These are phyloP conservation scores for Pezizomycotina sp. DNA, from an alignment of 2,329 filamentous ascomycete species.

Conservation along the genomic window DNA sequence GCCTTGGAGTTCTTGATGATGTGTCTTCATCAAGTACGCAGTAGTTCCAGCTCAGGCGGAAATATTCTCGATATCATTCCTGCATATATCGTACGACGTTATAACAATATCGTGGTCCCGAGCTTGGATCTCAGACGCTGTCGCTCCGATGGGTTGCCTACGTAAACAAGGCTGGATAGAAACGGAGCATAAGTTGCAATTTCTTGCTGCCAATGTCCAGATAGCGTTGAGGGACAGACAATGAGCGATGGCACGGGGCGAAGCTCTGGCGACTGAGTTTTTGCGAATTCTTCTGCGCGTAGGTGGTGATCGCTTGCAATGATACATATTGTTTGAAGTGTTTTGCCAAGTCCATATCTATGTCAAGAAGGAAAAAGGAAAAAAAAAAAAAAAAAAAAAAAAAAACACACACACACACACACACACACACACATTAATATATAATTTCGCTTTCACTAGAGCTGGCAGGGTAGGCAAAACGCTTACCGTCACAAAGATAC, in stretches of 20 bases:
- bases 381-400: background rate
- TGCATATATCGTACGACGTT: constrained; percentile 94
- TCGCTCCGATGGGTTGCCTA: constrained; percentile 72
- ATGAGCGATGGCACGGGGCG: constrained; percentile 78
- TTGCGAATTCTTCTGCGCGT: constrained; percentile 74
- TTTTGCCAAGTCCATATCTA: constrained; percentile 95
- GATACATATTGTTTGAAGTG: constrained; percentile 90
- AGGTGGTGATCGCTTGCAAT: constrained; percentile 94
- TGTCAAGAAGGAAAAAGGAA: constrained; percentile 9
- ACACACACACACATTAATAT: no score
- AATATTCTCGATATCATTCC: constrained; percentile 81
- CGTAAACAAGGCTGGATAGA: constrained; percentile 74
- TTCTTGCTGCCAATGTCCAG: constrained; percentile 97
- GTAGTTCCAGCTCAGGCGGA: constrained; percentile 86
- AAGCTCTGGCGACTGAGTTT: constrained; percentile 61
- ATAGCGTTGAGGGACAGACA: constrained; percentile 86
- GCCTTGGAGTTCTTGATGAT: constrained; percentile 97
- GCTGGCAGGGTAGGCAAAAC: no score
- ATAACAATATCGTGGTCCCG: constrained; percentile 71
- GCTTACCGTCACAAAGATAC: constrained; percentile 68
- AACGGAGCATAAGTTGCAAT: constrained; percentile 93
- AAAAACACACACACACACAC: no score
- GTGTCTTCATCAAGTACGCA: constrained; percentile 95
- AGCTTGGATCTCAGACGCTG: constrained; percentile 53
- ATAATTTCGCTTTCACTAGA: no score